phyloP scores from a whole-genome alignment of 345 rosid species.

The Eutrema japonicum region DNA sequence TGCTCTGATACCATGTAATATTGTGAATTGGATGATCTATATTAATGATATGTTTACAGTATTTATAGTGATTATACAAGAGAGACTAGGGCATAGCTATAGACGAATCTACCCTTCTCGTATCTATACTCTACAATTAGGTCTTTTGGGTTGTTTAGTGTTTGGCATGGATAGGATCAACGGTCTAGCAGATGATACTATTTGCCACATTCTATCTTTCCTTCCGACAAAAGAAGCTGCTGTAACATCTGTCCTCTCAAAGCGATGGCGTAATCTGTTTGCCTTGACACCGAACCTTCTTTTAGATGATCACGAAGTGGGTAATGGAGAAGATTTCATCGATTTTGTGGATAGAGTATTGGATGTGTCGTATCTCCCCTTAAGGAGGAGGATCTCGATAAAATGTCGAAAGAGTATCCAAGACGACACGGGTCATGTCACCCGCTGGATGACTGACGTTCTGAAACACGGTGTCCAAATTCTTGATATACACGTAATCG shows the following conservation, averaged over 20 bases:
- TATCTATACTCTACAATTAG: too few species aligned
- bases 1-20: too few species aligned
- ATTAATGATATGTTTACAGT: too few species aligned
- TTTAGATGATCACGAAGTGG: neutral
- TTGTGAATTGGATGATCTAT: too few species aligned
- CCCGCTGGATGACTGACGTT: conserved; percentile 12
- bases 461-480: neutral
- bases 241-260: conserved; percentile 21
- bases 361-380: neutral
- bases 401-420: neutral
- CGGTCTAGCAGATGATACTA: neutral
- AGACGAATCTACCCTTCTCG: too few species aligned
- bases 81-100: too few species aligned
- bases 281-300: neutral
- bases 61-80: too few species aligned
- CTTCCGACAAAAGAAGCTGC: conserved; percentile 8
- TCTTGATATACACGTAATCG: neutral
- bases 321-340: conserved; percentile 4
- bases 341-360: conserved; percentile 6
- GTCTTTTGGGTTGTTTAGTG: too few species aligned
- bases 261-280: conserved; percentile 15
- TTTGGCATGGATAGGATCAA: neutral
- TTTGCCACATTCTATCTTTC: conserved; percentile 6
- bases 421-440: neutral
- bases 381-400: neutral